Evolutionary conservation across 768 basidiomycete species (phyloP), one percentile per base, ranked within the genome.

Genomic region (Gyrodon lividus): DNA sequence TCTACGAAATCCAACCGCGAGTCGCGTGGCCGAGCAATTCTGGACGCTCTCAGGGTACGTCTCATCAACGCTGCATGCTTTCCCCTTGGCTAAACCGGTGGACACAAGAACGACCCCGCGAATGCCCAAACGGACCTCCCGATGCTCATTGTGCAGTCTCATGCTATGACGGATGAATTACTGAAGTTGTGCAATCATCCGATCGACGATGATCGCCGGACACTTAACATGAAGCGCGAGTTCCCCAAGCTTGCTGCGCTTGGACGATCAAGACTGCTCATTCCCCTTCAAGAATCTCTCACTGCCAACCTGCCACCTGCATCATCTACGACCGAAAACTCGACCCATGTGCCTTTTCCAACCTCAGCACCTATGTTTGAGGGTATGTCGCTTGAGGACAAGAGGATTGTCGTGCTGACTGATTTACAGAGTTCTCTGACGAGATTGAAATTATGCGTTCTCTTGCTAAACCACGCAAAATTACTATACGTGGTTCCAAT

Each of bases 381-480:
- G 49, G 76, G 93, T 92, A 57, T 58, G 77, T 65, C n/a, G 6
- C n/a, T n/a, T 5, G 0, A 14, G 10, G 2, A 17, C 6, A 14
- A n/a, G 8, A n/a, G 16, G 26, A 13, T 23, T 9, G 35, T n/a
- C 17, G 7, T 28, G 19, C 16, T 40, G 16, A 38, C 13, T 19
- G 6, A 16, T 35, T 43, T 49, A 10, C 48, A 96, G 94, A 73
- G 19, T 90, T 97, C 61, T 65, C 70, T 37, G 92, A 98, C 52
- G 88, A 91, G 20, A 80, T 98, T 55, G 86, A 89, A 28, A 71
- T 99, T 62, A 98, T 99, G 95, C 79, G 75, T 17, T 97, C 97
- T 5, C 72, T 98, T 22, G 90, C 92, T 24, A 88, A 83, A 62
- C 97, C 97, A 5, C 85, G 92, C 59, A 97, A 96, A 70, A 82